A percentile compares a stretch with the other conserved stretches of the same genome.
phyloP scores from a whole-genome alignment of 257 asterid species.

The Asclepias syriaca region DNA sequence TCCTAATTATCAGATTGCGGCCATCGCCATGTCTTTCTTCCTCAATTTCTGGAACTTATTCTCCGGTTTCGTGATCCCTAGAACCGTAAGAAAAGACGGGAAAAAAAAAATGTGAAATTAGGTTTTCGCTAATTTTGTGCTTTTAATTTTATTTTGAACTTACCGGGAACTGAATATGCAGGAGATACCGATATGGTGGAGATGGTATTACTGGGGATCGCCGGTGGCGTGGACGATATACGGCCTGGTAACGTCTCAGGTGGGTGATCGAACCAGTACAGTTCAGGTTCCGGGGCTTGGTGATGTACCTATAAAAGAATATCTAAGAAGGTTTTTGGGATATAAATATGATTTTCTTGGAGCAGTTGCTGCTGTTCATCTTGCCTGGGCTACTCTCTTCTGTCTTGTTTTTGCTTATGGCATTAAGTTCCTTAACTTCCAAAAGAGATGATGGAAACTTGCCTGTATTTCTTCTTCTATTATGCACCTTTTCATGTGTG shows the following conservation, averaged over 20 bases:
- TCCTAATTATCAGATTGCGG: slow-evolving; percentile 66
- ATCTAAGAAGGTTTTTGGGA: slow-evolving; percentile 43
- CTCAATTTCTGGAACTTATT: slow-evolving; percentile 80
- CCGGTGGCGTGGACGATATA: slow-evolving; percentile 78
- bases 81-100: slow-evolving; percentile 41
- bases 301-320: slow-evolving; percentile 43
- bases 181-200: slow-evolving; percentile 82
- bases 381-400: slow-evolving; percentile 64
- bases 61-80: slow-evolving; percentile 67
- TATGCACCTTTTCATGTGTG: too few relatives aligned
- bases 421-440: slow-evolving; percentile 62
- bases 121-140: neutral
- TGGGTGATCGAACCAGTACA: slow-evolving; percentile 30
- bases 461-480: too few relatives aligned
- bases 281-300: slow-evolving; percentile 49
- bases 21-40: slow-evolving; percentile 74
- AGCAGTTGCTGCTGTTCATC: slow-evolving; percentile 57
- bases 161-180: slow-evolving; percentile 9
- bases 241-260: slow-evolving; percentile 61
- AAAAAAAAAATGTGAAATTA: neutral
- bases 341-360: slow-evolving; percentile 57
- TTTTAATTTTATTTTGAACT: neutral
- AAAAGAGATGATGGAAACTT: slow-evolving; percentile 38
- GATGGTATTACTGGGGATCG: slow-evolving; percentile 82
- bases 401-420: slow-evolving; percentile 56